Evolutionary conservation across 2,329 filamentous ascomycete species (phyloP), one percentile per base, ranked within the genome.

Genomic region (Penicillium sp.): DNA sequence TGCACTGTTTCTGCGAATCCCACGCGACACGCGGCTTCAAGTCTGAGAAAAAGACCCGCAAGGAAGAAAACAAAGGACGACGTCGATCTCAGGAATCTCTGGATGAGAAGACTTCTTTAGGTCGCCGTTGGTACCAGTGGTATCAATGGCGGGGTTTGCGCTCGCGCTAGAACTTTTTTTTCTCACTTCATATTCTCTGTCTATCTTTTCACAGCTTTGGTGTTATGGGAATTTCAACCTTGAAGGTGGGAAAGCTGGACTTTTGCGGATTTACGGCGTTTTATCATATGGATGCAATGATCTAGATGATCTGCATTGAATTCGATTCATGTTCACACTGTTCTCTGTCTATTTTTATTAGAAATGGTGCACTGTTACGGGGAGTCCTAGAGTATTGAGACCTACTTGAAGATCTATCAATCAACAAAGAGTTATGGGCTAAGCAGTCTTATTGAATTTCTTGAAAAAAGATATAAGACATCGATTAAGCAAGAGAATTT

Each of bases 1-100:
- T 74, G 70, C 69, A 74, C 40, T 74, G 71, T 48, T 74, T 72
- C 61, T 74, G 72, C 59, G 61, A 70, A 51, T 57, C 57, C 2
- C 72, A 74, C 41, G 70, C 70, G 26, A 68, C 63, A 9, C 68
- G 56, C 18, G 62, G 63, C 23, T 74, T 69, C 59, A 67, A 62
- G 55, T 61, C 64, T 2, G 66, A 70, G 61, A 67, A 67, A 34
- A 67, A 70, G 50, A 63, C 54, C n/a, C 61, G 62, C 53, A 68
- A 66, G 53, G 51, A 56, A 36, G 56, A 63, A 27, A 44, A 61
- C 4, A 66, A 63, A 55, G 49, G 55, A 10, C 53, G 58, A 7
- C 62, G 62, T 7, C 60, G 54, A 19, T 65, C 61, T 27, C 52
- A 65, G 18, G 60, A 65, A 18, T 63, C 61, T 10, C 18, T 61